Conservation (phyloP, 371 early-diverging fungal genomes). For the Circinella minor region DNA sequence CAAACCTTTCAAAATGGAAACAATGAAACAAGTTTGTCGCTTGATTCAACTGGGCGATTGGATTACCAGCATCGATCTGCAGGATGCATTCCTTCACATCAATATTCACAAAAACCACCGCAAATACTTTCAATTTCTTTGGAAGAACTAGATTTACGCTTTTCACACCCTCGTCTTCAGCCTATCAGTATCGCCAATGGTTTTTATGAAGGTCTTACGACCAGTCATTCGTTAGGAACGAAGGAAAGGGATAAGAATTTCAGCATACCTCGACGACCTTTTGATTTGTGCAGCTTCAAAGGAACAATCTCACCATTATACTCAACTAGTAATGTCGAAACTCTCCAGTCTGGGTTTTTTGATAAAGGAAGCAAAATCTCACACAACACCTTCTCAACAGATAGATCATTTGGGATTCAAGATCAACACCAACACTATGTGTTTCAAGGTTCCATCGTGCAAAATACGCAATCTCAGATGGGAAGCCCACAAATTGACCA, state of each 20-base stretch:
- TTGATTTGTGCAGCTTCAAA: constrained; percentile 16
- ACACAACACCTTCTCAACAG: constrained; percentile 15
- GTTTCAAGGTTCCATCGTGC: constrained; percentile 7
- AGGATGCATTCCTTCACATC: constrained; percentile 21
- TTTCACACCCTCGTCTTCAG: constrained; percentile 24
- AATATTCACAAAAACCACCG: constrained; percentile 3
- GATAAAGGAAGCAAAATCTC: constrained; percentile 23
- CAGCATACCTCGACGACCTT: constrained; percentile 34
- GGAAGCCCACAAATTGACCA: constrained; percentile 10
- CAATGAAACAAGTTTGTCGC: constrained; percentile 3
- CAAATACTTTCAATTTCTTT: constrained; percentile 23
- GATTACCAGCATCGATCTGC: constrained; percentile 17
- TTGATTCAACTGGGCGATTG: constrained; percentile 25
- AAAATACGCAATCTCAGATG: constrained; percentile 23
- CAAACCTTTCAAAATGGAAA: constrained; percentile 33
- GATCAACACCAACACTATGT: constrained; percentile 21
- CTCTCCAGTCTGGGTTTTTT: constrained; percentile 23
- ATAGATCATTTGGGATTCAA: constrained; percentile 25
- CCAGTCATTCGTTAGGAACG: constrained; percentile 32
- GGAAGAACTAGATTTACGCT: constrained; percentile 14
- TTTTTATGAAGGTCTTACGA: constrained; percentile 33
- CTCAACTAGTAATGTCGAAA: constrained; percentile 11
- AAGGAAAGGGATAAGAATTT: constrained; percentile 22
- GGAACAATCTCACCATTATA: neutral
- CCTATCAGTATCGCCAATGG: constrained; percentile 28